Conservation (phyloP, 1,139 yeast species). For the Candida sp. region DNA sequence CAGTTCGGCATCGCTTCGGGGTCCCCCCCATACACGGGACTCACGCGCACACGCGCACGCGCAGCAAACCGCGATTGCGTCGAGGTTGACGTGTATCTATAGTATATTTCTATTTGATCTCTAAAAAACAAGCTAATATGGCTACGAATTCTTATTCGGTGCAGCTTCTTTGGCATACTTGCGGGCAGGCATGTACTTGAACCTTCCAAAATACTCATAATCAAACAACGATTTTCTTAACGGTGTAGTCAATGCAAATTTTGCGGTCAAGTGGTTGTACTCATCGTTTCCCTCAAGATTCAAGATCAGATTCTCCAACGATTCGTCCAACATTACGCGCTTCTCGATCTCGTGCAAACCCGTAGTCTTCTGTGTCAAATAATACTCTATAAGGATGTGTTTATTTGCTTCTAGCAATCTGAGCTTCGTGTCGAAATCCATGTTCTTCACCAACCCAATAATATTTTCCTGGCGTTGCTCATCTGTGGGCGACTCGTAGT, state of each 20-base stretch:
- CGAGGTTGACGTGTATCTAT: not conserved
- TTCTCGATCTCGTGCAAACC: conserved; percentile 39
- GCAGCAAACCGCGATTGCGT: too few species aligned
- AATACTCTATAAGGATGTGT: conserved; percentile 44
- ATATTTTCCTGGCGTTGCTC: conserved; percentile 18
- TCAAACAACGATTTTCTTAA: conserved; percentile 34
- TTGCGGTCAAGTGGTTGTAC: conserved; percentile 26
- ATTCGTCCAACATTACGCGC: conserved; percentile 24
- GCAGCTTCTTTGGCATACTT: not conserved
- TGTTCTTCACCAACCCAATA: conserved; percentile 16
- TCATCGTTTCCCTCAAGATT: conserved; percentile 21
- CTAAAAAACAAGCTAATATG: not conserved
- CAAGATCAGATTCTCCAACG: conserved; percentile 21
- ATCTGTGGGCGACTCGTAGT: conserved; percentile 12
- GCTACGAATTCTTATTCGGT: not conserved
- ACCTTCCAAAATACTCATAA: conserved; percentile 29
- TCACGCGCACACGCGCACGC: too few species aligned
- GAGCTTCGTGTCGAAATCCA: conserved; percentile 30
- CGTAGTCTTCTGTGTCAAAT: conserved; percentile 41
- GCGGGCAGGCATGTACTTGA: conserved; percentile 13
- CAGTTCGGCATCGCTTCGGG: too few species aligned
- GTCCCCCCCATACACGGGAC: too few species aligned
- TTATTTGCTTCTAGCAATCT: conserved; percentile 34
- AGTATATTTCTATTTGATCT: not conserved
- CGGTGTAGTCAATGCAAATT: conserved; percentile 31